Conservation (phyloP, 495 filamentous ascomycete species). For the Paragyromitra xinjiangensis region DNA sequence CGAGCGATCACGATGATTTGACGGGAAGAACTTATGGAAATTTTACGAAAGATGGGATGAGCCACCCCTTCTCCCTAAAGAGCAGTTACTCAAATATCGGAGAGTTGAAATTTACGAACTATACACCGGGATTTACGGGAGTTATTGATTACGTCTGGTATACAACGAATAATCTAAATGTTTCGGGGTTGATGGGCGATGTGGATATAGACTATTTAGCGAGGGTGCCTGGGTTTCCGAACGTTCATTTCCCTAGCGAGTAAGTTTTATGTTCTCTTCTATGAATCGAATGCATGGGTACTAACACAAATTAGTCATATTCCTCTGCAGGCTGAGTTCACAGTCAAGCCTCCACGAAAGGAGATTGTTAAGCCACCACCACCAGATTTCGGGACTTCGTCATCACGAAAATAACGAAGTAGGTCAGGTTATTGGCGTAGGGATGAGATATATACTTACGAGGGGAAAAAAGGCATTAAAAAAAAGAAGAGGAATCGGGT, state of each 20-base stretch:
- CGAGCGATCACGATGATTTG: slow-evolving; percentile 78
- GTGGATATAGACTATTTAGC: slow-evolving; percentile 91
- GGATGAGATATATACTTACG: slow-evolving; percentile 28
- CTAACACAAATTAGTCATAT: slow-evolving; percentile 68
- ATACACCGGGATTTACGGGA: slow-evolving; percentile 86
- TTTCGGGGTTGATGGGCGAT: slow-evolving; percentile 85
- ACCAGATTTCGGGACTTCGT: slow-evolving; percentile 55
- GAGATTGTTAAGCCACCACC: slow-evolving; percentile 69
- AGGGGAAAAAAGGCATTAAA: slow-evolving; percentile 10
- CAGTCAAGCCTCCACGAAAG: slow-evolving; percentile 85
- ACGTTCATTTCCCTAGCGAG: slow-evolving; percentile 96
- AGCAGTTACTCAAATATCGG: slow-evolving; percentile 79
- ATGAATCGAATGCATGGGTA: not conserved
- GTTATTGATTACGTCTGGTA: slow-evolving; percentile 99
- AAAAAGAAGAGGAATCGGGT: slow-evolving; percentile 41
- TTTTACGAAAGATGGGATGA: slow-evolving; percentile 88
- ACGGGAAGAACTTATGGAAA: slow-evolving; percentile 80
- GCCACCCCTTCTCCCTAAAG: slow-evolving; percentile 91
- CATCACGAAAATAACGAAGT: slow-evolving; percentile 44
- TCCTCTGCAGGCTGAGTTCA: slow-evolving; percentile 89
- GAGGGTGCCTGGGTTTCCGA: slow-evolving; percentile 91
- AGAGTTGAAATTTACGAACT: slow-evolving; percentile 92
- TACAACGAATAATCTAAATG: slow-evolving; percentile 86
- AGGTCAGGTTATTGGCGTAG: not conserved
- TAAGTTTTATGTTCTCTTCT: slow-evolving; percentile 49